A percentile compares a stretch with the other conserved stretches of the same genome.
Conservation (phyloP, 2,329 filamentous ascomycete species). For the Pestalotiopsis sp. region DNA sequence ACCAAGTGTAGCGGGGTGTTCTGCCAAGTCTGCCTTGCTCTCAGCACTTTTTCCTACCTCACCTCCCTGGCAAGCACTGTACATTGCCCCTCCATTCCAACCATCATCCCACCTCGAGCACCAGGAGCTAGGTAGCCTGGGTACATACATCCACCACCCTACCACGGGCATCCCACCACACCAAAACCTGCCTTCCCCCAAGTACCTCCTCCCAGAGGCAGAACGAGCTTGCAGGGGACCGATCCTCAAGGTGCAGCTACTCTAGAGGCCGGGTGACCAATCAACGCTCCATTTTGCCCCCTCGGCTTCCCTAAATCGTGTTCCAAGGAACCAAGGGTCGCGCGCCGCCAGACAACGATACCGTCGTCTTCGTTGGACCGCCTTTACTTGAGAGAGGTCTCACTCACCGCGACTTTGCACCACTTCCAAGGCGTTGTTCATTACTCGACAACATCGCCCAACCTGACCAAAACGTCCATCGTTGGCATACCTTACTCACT, state of each 20-base stretch:
- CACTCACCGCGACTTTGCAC: constrained; percentile 11
- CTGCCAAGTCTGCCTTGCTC: neutral
- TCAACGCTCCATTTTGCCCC: constrained; percentile 1
- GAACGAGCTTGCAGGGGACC: neutral
- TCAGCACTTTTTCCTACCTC: neutral
- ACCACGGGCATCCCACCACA: neutral
- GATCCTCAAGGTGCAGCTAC: constrained; percentile 9
- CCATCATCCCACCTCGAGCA: neutral
- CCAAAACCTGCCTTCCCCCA: neutral
- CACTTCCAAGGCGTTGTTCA: neutral
- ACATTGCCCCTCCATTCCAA: constrained; percentile 6
- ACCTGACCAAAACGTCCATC: neutral
- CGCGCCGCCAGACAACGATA: neutral
- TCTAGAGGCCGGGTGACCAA: constrained; percentile 8
- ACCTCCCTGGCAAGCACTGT: neutral
- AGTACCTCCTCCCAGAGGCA: neutral
- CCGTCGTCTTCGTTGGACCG: constrained; percentile 7
- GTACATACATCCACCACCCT: neutral
- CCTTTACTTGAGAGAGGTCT: constrained; percentile 5
- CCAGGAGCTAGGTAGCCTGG: neutral
- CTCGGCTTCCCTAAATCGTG: constrained; percentile 16
- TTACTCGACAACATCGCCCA: neutral
- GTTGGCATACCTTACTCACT: neutral
- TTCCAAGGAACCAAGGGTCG: constrained; percentile 12
- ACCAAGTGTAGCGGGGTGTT: neutral